Evolutionary conservation across 1,139 yeast species (phyloP), one percentile per base, ranked within the genome.

Genomic region (Hyphopichia burtonii): DNA sequence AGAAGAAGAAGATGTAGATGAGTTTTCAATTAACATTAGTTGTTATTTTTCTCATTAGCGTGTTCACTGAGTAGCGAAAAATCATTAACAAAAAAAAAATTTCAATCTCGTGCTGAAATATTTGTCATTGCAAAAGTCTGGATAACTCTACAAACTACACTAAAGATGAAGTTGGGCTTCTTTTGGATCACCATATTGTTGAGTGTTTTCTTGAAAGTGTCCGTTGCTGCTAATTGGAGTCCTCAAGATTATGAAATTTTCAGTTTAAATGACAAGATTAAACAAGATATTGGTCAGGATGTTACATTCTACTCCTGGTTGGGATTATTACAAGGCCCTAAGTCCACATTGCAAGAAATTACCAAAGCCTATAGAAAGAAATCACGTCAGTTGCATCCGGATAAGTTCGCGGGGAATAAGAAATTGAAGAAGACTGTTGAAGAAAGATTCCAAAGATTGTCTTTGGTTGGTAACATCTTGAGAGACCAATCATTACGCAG

Each of bases 221-320:
- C 28, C 11, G 28, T 20, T 19, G n/a, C 11, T 20, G 69, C 71
- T 2, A 47, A 47, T 30, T 73, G 78, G 78, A 44, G 65, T 7
- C 64, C 82, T 0, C 81, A 80, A 44, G 97, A 91, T 59, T 74
- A 86, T 33, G 96, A 91, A 62, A 83, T 93, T 45, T 90, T 91
- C 65, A 74, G 77, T 41, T 69, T 91, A 44, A 86, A 85, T 45
- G 83, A 84, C 46, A 85, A 82, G 41, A 66, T 91, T 34, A 72
- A 71, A 37, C 62, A 69, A 44, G 89, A 85, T 51, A 73, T 88
- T 39, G 94, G 95, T 2, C 50, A 55, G 14, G 79, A 76, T 16
- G 67, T 76, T 34, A 76, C 86, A 31, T 88, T 91, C 59, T 91
- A 91, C 68, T 66, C 79, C 36, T 83, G 87, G 76, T 64, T 86